Percentiles rank a stretch among this genome's conserved stretches.
These are phyloP conservation scores for Dendrostoma leiphaemia DNA, from an alignment of 2,329 filamentous ascomycete genomes.

Conservation along the genomic window DNA sequence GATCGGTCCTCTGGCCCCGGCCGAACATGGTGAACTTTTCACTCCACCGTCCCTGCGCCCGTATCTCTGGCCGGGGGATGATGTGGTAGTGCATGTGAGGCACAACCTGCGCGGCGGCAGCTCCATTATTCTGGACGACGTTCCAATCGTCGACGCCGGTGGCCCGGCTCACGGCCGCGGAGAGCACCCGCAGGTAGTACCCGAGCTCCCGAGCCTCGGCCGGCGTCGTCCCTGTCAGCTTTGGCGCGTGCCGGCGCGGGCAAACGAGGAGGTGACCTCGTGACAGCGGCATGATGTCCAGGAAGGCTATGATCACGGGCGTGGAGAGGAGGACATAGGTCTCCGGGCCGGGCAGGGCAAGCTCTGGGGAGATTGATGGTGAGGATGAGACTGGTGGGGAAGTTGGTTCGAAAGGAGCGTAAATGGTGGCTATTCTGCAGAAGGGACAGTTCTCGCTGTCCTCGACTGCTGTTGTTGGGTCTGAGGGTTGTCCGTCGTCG, in stretches of 20 bases:
- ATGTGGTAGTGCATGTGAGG: conserved; percentile 94
- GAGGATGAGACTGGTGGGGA: conserved; percentile 39
- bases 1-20: conserved; percentile 65
- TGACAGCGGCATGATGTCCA: conserved; percentile 89
- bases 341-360: conserved; percentile 38
- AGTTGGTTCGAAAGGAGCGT: conserved; percentile 44
- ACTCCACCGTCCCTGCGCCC: conserved; percentile 49
- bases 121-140: conserved; percentile 93
- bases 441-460: conserved; percentile 52
- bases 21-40: conserved; percentile 84
- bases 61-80: conserved; percentile 76
- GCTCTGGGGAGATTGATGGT: conserved; percentile 30
- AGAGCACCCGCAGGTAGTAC: conserved; percentile 67
- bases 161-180: conserved; percentile 64
- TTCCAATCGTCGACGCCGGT: conserved; percentile 86
- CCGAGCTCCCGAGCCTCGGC: conserved; percentile 67
- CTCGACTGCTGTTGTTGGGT: not conserved
- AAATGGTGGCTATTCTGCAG: conserved; percentile 55
- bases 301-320: conserved; percentile 75
- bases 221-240: conserved; percentile 68
- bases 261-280: conserved; percentile 80
- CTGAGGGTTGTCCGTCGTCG: conserved; percentile 6
- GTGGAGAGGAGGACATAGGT: conserved; percentile 75
- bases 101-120: conserved; percentile 86
- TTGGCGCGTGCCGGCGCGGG: conserved; percentile 73